Percentiles rank a stretch among this genome's conserved stretches.
Conservation (phyloP, 768 basidiomycete genomes). For the Terana coerulea region DNA sequence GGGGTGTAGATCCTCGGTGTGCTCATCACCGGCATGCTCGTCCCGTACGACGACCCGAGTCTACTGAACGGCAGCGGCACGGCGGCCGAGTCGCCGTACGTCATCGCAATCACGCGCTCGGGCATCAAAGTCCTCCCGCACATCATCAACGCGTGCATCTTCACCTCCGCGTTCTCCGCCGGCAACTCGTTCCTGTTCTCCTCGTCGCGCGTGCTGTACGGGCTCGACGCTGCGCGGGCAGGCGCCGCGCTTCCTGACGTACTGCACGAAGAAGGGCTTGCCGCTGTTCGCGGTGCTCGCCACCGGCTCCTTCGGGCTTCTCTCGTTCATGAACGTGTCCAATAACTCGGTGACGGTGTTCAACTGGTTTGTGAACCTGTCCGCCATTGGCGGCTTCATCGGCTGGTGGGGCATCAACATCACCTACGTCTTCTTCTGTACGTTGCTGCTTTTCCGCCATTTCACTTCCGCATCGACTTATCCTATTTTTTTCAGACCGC, state of each 20-base stretch:
- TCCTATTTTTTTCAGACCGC: constrained; percentile 39
- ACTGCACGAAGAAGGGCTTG: constrained; percentile 47
- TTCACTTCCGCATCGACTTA: no score
- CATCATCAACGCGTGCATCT: constrained; percentile 69
- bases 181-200: constrained; percentile 64
- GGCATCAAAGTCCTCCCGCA: constrained; percentile 54
- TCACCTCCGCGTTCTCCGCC: constrained; percentile 71
- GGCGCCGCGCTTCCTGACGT: constrained; percentile 40
- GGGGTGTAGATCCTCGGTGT: constrained; percentile 64
- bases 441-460: no score
- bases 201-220: constrained; percentile 39
- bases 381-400: constrained; percentile 65
- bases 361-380: constrained; percentile 64
- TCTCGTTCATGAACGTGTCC: constrained; percentile 64
- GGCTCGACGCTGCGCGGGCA: constrained; percentile 35
- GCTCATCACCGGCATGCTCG: constrained; percentile 74
- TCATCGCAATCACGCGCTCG: constrained; percentile 72
- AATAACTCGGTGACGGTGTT: constrained; percentile 51
- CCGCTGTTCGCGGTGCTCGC: constrained; percentile 33
- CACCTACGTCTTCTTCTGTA: constrained; percentile 71
- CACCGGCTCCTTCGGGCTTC: constrained; percentile 39
- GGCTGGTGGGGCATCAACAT: constrained; percentile 66
- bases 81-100: constrained; percentile 81
- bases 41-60: constrained; percentile 58
- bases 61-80: constrained; percentile 52